These are phyloP conservation scores for Boletus subparvulus DNA, from an alignment of 768 basidiomycete genomes.

Conservation along the genomic window DNA sequence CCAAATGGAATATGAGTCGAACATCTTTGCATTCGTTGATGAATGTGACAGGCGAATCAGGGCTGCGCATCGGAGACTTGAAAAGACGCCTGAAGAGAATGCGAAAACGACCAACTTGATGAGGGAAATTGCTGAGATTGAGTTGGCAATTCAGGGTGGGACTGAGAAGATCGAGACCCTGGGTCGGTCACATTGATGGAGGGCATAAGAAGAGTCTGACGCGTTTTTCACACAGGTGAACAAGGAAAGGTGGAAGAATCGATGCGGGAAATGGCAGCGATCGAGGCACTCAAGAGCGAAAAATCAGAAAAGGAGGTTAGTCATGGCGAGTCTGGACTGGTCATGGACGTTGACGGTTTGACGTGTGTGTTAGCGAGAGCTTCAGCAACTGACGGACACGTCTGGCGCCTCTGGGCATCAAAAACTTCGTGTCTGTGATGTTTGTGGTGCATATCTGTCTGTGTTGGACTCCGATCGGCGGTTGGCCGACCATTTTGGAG, in stretches of 20 bases:
- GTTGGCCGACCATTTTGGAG: conserved; percentile 98
- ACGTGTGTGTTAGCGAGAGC: conserved; percentile 62
- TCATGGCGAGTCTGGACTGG: conserved; percentile 8
- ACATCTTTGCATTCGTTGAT: conserved; percentile 94
- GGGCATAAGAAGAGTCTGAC: conserved; percentile 1
- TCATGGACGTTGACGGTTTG: conserved; percentile 8
- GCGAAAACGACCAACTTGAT: conserved; percentile 98
- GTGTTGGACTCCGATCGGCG: conserved; percentile 98
- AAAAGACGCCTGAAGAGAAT: conserved; percentile 99
- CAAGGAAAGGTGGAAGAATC: conserved; percentile 99
- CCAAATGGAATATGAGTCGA: conserved; percentile 94
- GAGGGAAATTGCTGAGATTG: conserved; percentile 99
- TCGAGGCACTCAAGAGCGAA: conserved; percentile 95
- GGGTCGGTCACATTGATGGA: conserved; percentile 47
- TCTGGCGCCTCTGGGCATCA: conserved; percentile 99
- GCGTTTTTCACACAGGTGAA: conserved; percentile 60
- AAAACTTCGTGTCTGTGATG: conserved; percentile 99
- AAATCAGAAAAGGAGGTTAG: conserved; percentile 91
- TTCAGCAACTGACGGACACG: conserved; percentile 95
- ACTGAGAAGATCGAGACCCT: conserved; percentile 97
- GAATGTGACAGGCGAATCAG: conserved; percentile 97
- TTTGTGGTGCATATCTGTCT: conserved; percentile 98
- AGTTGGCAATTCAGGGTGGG: conserved; percentile 96
- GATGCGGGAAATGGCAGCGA: conserved; percentile 95
- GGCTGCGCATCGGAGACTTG: conserved; percentile 88